Percentiles rank a stretch among this genome's conserved stretches.
These are phyloP conservation scores for Diaporthe sp. DNA, from an alignment of 2,329 filamentous ascomycete species.

Conservation along the genomic window DNA sequence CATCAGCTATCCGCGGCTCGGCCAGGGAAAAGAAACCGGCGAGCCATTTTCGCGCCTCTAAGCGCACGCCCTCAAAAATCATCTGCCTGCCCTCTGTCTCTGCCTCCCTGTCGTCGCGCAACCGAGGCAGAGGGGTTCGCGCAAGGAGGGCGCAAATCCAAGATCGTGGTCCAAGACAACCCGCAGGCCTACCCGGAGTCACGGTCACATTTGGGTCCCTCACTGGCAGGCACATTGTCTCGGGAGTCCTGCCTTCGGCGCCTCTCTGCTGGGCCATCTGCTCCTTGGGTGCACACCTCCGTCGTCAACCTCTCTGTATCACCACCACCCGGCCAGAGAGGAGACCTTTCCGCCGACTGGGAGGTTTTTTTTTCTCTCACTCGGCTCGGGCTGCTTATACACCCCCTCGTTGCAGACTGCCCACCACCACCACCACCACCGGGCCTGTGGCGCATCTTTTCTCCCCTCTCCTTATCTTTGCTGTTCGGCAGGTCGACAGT, in stretches of 20 bases:
- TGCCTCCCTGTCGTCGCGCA: slow-evolving; percentile 23
- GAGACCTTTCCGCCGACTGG: slow-evolving; percentile 13
- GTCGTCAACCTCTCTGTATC: slow-evolving; percentile 19
- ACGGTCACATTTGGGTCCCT: slow-evolving; percentile 14
- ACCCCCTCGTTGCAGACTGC: slow-evolving; percentile 32
- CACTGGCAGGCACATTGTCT: slow-evolving; percentile 27
- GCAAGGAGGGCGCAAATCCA: slow-evolving; percentile 6
- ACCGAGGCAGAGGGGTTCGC: slow-evolving; percentile 16
- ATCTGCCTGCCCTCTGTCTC: slow-evolving; percentile 13
- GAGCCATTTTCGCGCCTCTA: slow-evolving; percentile 26
- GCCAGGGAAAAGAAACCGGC: slow-evolving; percentile 4
- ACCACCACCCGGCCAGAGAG: slow-evolving; percentile 27
- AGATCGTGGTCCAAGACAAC: slow-evolving; percentile 10
- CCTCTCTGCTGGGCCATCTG: slow-evolving; percentile 4
- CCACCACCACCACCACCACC: slow-evolving; percentile 22
- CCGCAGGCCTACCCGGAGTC: slow-evolving; percentile 8
- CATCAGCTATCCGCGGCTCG: slow-evolving; percentile 12
- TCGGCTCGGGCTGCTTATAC: slow-evolving; percentile 24
- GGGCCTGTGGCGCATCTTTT: slow-evolving; percentile 27
- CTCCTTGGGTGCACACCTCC: slow-evolving; percentile 27
- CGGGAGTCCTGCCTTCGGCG: slow-evolving; percentile 18
- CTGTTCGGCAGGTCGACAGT: slow-evolving; percentile 33
- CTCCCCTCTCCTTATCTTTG: slow-evolving; percentile 34
- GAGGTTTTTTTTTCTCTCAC: neutral
- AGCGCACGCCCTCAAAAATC: neutral